A percentile compares a stretch with the other conserved stretches of the same genome.
phyloP scores from a whole-genome alignment of 2,329 filamentous ascomycete species.

The Fusarium mundagurra region DNA sequence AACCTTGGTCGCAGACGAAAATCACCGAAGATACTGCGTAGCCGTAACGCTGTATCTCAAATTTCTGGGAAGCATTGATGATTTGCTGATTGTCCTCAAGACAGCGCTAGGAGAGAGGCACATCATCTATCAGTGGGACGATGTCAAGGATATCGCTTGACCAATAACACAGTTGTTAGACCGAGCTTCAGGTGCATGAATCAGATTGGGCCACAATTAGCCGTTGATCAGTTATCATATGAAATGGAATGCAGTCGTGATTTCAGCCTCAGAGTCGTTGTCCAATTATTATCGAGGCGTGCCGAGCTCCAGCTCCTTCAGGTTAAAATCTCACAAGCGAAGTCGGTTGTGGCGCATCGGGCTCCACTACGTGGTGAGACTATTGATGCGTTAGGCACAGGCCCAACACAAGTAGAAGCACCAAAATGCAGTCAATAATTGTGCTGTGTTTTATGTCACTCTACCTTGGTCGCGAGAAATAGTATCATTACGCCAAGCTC shows the following conservation, averaged over 20 bases:
- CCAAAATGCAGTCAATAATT: accelerated
- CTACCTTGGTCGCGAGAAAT: background rate
- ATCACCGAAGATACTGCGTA: slow-evolving; percentile 58
- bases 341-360: background rate
- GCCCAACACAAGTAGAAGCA: accelerated
- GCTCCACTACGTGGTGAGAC: background rate
- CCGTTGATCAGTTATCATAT: background rate
- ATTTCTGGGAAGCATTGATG: slow-evolving; percentile 55
- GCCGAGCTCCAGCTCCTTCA: background rate
- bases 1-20: slow-evolving; percentile 51
- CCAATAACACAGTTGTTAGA: background rate
- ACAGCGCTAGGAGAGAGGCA: slow-evolving; percentile 54
- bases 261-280: background rate
- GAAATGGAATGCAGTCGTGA: background rate
- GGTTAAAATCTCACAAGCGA: background rate
- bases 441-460: background rate
- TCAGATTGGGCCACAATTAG: background rate
- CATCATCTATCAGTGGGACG: slow-evolving; percentile 45
- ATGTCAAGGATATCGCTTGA: slow-evolving; percentile 8
- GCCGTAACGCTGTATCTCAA: slow-evolving; percentile 56
- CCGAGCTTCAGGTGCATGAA: background rate
- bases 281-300: background rate
- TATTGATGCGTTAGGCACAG: background rate
- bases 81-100: slow-evolving; percentile 57
- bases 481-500: background rate